Base-by-base conservation (phyloP, 192 early-diverging fungal species). In the Endogone sp. region DNA sequence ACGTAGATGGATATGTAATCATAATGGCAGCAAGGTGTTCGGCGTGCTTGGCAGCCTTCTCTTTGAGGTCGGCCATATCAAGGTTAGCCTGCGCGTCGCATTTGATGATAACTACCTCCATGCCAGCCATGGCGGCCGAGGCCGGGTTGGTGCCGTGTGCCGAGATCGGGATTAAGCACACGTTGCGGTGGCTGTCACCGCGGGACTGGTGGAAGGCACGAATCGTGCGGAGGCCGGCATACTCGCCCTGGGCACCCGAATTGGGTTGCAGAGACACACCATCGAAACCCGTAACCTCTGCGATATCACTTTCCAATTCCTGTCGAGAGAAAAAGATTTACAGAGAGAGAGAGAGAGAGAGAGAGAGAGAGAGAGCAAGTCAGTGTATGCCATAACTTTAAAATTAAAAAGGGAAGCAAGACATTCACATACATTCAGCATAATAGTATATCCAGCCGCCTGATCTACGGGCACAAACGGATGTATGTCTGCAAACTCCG, bases 111-210 rank as follows among this genome's bases (percentile, higher is more conserved):
- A 99, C 92, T 57, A 98, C 95, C 73, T 91, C 88, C 82, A 97
- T 90, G 58, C 96, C 96, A 31, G 91, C 92, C 98, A 99, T 95
- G 68, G 94, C 95, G 29, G 98, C 96, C 27, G 95, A 97, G 8
- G 98, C 98, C 22, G 98, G 96, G 85, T 99, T 99, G 69, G 98
- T 99, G 63, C 98, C 98, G 79, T 99, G 98, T 29, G 98, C 98
- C 55, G 98, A 99, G 64, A 96, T 93, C 6, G 98, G 98, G 60
- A 99, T 98, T 67, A 99, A 83, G 75, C 95, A 97, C 29, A 99
- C 83, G 75, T 97, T 86, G 71, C 98, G 94, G 58, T 94, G 87
- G 37, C 62, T 61, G 62, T 99, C 86, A 65, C 95, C 94, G 58
- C 87, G 84, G 32, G 93, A 89, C 23, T 85, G 79, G 70, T 95